Evolutionary conservation across 441 rosid genomes (phyloP), one percentile per base, ranked within the genome.

Genomic region (Corymbia citriodora): DNA sequence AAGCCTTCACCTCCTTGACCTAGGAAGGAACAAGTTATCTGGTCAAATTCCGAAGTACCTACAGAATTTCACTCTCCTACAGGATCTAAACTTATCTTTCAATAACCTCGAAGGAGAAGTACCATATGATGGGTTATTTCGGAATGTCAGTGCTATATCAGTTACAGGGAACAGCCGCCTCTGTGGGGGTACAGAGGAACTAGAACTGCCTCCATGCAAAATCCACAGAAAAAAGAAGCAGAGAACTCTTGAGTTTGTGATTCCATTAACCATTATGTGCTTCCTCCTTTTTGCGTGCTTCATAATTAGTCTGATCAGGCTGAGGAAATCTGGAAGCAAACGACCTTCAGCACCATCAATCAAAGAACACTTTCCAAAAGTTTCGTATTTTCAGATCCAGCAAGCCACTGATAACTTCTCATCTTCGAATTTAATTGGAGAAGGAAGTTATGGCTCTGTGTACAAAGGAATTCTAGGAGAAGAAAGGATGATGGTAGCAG

Each of bases 371-470:
- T 36, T 48, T 53, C 17, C 70, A 31, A 33, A 55, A 13, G 40
- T 90, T 33, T 81, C 88, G 3, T 90, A 81, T 63, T 57, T 25
- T 40, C 54, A 55, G 59, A 88, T 88, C 55, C 33, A 88, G 25
- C 86, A 90, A 63, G 90, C 90, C n/a, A 88, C 91, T 5, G 29
- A 79, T 45, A 72, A 89, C 29, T 90, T 90, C 89, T 87, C 91
- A 27, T 25, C 82, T 10, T 15, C 14, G 0, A 83, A 88, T 25
- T 53, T 88, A 53, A 65, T 88, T 55, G 90, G 92, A 33, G 83
- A 25, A 17, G 90, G 90, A 19, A 87, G 70, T 49, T 88, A 50
- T 53, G 88, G 90, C 52, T 88, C 87, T 40, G 90, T 90, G 10
- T 90, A 85, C 21, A 88, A 86, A 90, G 92, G 88, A 63, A 86